Conservation (phyloP, 2,329 filamentous ascomycete genomes). For the Scytalidium lignicola region DNA sequence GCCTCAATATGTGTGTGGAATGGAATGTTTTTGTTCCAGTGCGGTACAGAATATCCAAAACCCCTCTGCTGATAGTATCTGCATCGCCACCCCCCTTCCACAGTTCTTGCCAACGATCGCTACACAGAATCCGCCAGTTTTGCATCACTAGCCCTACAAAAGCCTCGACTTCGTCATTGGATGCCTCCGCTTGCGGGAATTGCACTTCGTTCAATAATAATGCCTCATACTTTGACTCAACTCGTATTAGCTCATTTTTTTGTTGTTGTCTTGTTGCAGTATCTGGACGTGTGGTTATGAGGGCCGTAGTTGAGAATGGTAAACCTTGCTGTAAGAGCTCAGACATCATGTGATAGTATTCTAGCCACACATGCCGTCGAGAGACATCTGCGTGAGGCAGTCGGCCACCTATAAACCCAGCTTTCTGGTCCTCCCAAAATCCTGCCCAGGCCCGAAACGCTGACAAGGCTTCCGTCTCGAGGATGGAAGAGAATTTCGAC, state of each 20-base stretch:
- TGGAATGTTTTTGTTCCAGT: constrained; percentile 93
- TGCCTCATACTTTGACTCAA: constrained; percentile 75
- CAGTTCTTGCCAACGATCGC: constrained; percentile 71
- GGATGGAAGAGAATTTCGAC: constrained; percentile 43
- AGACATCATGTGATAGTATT: constrained; percentile 79
- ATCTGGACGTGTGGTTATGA: constrained; percentile 36
- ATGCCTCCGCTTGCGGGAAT: constrained; percentile 80
- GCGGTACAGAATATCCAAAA: constrained; percentile 84
- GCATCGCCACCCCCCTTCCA: constrained; percentile 81
- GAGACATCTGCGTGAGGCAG: constrained; percentile 56
- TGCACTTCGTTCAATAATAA: constrained; percentile 71
- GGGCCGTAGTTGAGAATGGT: constrained; percentile 47
- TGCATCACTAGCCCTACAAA: constrained; percentile 75
- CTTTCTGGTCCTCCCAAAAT: constrained; percentile 53
- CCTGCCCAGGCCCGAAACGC: constrained; percentile 63
- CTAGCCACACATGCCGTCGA: constrained; percentile 70
- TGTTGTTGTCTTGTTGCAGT: constrained; percentile 58
- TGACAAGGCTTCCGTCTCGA: constrained; percentile 48
- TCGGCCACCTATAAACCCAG: constrained; percentile 46
- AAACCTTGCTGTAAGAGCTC: constrained; percentile 64
- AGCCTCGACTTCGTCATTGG: constrained; percentile 71
- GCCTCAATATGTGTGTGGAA: constrained; percentile 80
- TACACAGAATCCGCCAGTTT: constrained; percentile 82
- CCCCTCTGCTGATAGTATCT: constrained; percentile 65
- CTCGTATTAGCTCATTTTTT: constrained; percentile 69